Conservation (phyloP, 2,329 filamentous ascomycete genomes). For the Fusarium pseudonygamai region DNA sequence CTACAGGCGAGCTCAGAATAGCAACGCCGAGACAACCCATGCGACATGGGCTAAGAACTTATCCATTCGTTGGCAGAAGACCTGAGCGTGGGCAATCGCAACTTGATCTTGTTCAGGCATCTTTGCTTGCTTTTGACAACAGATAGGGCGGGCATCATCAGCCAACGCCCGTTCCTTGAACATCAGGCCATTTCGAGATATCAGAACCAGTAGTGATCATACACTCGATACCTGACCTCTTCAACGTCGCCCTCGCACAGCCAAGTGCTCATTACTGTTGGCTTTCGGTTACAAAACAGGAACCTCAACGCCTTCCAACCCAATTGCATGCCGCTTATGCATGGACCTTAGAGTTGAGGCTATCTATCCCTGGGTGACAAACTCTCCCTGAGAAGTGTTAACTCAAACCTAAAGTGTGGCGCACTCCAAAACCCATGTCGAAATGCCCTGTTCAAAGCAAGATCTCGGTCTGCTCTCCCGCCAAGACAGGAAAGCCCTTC, state of each 20-base stretch:
- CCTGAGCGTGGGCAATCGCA: not conserved
- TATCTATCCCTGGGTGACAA: constrained; percentile 9
- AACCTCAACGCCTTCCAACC: not conserved
- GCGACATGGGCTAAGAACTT: constrained; percentile 5
- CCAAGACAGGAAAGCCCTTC: constrained; percentile 17
- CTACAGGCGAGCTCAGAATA: constrained; percentile 12
- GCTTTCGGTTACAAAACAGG: not conserved
- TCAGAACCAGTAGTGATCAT: not conserved
- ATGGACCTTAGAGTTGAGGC: constrained; percentile 1
- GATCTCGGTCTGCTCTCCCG: constrained; percentile 31
- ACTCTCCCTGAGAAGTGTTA: constrained; percentile 25
- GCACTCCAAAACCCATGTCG: constrained; percentile 30
- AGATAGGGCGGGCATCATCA: not conserved
- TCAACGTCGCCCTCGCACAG: not conserved
- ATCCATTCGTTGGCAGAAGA: constrained; percentile 13
- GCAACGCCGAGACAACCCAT: constrained; percentile 20
- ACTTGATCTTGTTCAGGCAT: not conserved
- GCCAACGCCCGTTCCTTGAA: not conserved
- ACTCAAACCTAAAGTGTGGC: constrained; percentile 29
- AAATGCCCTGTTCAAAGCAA: constrained; percentile 27
- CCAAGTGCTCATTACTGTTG: not conserved
- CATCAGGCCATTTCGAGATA: not conserved
- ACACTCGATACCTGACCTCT: not conserved
- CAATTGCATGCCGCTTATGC: not conserved
- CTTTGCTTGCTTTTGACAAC: not conserved